Percentiles rank a stretch among this genome's conserved stretches.
phyloP scores from a whole-genome alignment of 2,329 filamentous ascomycete genomes.

The Alternaria conjuncta region DNA sequence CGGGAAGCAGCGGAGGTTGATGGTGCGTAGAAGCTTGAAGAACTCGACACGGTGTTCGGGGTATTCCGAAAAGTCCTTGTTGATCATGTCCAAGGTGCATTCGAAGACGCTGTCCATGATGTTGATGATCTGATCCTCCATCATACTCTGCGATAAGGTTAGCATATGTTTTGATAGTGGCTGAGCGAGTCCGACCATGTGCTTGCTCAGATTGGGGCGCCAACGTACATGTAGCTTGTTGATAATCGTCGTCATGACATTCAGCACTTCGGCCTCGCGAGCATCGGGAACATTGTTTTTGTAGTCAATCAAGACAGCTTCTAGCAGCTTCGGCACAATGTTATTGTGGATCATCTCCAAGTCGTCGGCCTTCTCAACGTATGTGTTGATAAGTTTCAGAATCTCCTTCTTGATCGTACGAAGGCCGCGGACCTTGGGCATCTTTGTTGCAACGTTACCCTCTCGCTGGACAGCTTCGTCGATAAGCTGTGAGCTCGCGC shows the following conservation, averaged over 20 bases:
- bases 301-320: conserved; percentile 94
- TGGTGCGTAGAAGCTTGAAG: conserved; percentile 94
- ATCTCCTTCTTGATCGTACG: conserved; percentile 99
- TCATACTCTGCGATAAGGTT: conserved; percentile 69
- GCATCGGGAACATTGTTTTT: conserved; percentile 96
- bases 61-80: conserved; percentile 99
- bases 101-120: conserved; percentile 99
- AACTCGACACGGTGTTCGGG: conserved; percentile 99
- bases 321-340: conserved; percentile 93
- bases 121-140: conserved; percentile 96
- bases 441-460: conserved; percentile 95
- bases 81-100: conserved; percentile 99
- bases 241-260: conserved; percentile 97
- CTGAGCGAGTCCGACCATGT: conserved; percentile 51
- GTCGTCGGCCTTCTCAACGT: conserved; percentile 97
- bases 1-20: conserved; percentile 97
- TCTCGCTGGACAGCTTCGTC: conserved; percentile 88
- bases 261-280: conserved; percentile 93
- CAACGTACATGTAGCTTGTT: conserved; percentile 91
- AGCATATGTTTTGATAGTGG: conserved; percentile 18
- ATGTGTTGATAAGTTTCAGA: conserved; percentile 95
- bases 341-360: conserved; percentile 89
- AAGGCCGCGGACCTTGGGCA: conserved; percentile 92
- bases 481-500: conserved; percentile 93
- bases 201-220: conserved; percentile 60